Evolutionary conservation across 2,329 filamentous ascomycete genomes (phyloP).

Genomic region (Colletotrichum sp.): DNA sequence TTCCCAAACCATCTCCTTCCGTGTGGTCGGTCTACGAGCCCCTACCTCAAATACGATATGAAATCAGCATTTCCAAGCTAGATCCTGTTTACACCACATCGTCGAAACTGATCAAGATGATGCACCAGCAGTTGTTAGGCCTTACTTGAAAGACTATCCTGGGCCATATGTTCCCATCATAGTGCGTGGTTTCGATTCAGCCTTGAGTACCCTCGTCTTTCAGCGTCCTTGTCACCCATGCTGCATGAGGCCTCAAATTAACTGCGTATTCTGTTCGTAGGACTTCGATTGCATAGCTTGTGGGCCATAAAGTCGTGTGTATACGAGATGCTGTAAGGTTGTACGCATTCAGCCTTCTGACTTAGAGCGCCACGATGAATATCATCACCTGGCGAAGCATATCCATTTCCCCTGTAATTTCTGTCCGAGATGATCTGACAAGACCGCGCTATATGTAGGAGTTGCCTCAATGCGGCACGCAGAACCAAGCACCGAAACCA

Average conservation of each 20-base stretch:
- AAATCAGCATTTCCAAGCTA: neutral
- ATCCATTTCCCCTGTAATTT: neutral
- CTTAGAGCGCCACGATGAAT: neutral
- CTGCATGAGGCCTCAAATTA: accelerated
- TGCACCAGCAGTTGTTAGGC: no score
- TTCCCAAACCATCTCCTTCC: neutral
- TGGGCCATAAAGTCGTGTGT: accelerated
- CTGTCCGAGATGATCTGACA: neutral
- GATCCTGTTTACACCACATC: no score
- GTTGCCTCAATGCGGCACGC: accelerated
- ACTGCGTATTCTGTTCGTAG: accelerated
- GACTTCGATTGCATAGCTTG: accelerated
- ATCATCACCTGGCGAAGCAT: neutral
- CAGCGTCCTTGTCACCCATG: accelerated
- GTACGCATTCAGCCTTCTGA: neutral
- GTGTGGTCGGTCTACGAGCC: neutral
- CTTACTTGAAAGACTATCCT: neutral
- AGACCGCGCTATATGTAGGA: neutral
- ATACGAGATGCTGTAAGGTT: accelerated
- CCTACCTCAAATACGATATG: neutral
- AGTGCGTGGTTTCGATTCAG: accelerated
- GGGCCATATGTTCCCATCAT: accelerated
- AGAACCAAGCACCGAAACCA: accelerated
- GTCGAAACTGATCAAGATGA: no score
- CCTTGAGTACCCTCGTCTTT: neutral